Conservation (phyloP, 164 flowering plant genomes). For the grape (Vitis vinifera) region ASM3070453v1 NC_081807.1:5589501-5590000, state of each 20-base stretch:
- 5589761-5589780: conserved; percentile 42
- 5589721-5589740: conserved; percentile 47
- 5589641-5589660: conserved; percentile 41
- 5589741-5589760: conserved; percentile 26
- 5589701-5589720: conserved; percentile 37
- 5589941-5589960: no score
- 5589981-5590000: no score
- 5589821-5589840: conserved; percentile 12
- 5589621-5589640: conserved; percentile 29
- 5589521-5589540: conserved; percentile 27
- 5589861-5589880: no score
- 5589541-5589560: conserved; percentile 22
- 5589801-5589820: conserved; percentile 30
- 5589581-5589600: conserved; percentile 30
- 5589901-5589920: no score
- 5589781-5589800: conserved; percentile 42
- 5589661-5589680: conserved; percentile 50
- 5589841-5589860: neutral
- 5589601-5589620: conserved; percentile 31
- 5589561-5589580: conserved; percentile 24
- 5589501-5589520: conserved; percentile 15
- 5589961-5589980: no score
- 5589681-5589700: conserved; percentile 33
- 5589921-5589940: no score
- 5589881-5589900: no score